Evolutionary conservation across 257 asterid species (phyloP).

Genomic region (Thymus quinquecostatus): DNA sequence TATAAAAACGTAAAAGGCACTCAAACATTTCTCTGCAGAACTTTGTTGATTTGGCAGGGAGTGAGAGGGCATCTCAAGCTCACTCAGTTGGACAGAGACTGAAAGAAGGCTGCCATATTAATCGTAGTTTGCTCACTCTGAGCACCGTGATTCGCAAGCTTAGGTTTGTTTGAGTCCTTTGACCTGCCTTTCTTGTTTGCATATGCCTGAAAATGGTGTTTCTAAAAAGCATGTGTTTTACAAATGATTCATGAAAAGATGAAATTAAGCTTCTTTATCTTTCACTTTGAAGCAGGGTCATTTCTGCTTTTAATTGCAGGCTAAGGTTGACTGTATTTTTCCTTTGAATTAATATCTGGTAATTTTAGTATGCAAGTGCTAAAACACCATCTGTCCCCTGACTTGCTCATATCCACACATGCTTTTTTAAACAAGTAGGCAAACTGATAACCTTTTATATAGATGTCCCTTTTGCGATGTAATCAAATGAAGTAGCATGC

Average conservation of each 20-base stretch:
- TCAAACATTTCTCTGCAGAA: conserved; percentile 61
- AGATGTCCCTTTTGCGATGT: conserved; percentile 4
- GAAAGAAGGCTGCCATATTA: conserved; percentile 90
- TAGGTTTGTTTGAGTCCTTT: conserved; percentile 40
- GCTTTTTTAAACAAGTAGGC: not conserved
- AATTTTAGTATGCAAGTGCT: not conserved
- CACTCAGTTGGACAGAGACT: conserved; percentile 62
- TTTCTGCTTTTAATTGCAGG: conserved; percentile 6
- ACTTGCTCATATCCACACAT: not conserved
- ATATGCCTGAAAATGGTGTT: conserved; percentile 7
- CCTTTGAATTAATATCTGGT: not conserved
- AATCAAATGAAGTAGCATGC: conserved; percentile 11
- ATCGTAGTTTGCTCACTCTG: conserved; percentile 81
- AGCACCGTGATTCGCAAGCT: conserved; percentile 65
- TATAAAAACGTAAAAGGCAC: conserved; percentile 28
- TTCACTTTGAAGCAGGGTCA: conserved; percentile 7
- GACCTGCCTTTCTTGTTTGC: conserved; percentile 8
- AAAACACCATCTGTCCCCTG: conserved; percentile 8
- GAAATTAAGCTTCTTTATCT: conserved; percentile 27
- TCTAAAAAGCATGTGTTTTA: not conserved
- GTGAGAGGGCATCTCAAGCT: conserved; percentile 91
- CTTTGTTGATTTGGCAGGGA: conserved; percentile 90
- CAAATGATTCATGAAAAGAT: not conserved
- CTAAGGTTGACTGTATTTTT: conserved; percentile 4
- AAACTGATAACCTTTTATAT: conserved; percentile 7